Evolutionary conservation across 768 basidiomycete genomes (phyloP).

Genomic region (Chalciporus chontae): DNA sequence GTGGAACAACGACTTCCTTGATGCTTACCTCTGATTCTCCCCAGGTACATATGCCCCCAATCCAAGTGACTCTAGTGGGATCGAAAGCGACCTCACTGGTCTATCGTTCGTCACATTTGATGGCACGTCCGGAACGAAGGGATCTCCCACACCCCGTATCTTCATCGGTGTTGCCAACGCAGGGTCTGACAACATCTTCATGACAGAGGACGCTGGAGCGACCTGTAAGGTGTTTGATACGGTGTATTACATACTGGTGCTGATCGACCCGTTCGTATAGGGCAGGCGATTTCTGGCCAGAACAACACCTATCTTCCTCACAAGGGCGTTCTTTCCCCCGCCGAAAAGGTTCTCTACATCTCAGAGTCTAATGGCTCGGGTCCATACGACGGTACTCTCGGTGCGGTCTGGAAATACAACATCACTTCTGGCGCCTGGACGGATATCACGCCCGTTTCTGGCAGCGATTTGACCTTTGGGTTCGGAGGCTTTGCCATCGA

Average conservation of each 20-base stretch:
- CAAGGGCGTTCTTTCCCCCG: conserved; percentile 60
- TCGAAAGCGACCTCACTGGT: conserved; percentile 7
- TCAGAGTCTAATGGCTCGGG: conserved; percentile 63
- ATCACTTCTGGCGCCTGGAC: conserved; percentile 54
- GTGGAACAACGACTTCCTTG: conserved; percentile 5
- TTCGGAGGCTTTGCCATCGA: conserved; percentile 64
- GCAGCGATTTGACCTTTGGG: conserved; percentile 56
- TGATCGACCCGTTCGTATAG: conserved; percentile 24
- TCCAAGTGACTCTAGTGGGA: conserved; percentile 8
- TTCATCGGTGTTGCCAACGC: conserved; percentile 65
- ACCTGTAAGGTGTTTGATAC: conserved; percentile 4
- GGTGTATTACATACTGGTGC: neutral
- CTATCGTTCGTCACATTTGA: conserved; percentile 14
- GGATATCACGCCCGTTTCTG: conserved; percentile 59
- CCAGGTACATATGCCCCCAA: conserved; percentile 9
- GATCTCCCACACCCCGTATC: conserved; percentile 55
- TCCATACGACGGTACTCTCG: conserved; percentile 57
- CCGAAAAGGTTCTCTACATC: conserved; percentile 55
- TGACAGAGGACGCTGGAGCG: conserved; percentile 50
- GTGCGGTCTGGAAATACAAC: conserved; percentile 49
- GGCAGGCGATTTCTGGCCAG: conserved; percentile 56
- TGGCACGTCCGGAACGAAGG: conserved; percentile 37
- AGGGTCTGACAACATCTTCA: conserved; percentile 53
- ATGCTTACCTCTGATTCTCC: neutral
- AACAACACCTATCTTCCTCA: conserved; percentile 58